A percentile compares a stretch with the other conserved stretches of the same genome.
Conservation (phyloP, 257 asterid species). For the Lycium barbarum region DNA sequence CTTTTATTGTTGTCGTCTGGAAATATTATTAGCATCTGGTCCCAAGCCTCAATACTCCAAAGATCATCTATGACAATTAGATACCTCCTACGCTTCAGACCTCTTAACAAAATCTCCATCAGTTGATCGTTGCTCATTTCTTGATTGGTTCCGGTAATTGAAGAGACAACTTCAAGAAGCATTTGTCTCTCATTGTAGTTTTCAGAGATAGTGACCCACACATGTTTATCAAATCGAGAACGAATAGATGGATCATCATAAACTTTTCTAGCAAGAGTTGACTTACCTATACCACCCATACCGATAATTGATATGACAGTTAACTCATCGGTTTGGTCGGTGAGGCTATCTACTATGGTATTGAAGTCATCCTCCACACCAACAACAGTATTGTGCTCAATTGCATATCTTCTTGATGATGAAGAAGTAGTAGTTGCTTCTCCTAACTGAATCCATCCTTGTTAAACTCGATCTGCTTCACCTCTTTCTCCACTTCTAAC, state of each 20-base stretch:
- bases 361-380: neutral
- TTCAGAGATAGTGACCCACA: neutral
- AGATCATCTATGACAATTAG: neutral
- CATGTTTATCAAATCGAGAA: neutral
- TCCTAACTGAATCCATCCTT: neutral
- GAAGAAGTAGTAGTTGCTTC: neutral
- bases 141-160: neutral
- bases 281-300: constrained; percentile 17
- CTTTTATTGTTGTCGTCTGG: neutral
- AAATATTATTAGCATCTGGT: neutral
- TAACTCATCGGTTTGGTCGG: neutral
- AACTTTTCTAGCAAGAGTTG: neutral
- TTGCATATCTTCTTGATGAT: neutral
- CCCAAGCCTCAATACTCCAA: neutral
- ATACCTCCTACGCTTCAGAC: neutral
- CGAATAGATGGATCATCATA: neutral
- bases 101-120: neutral
- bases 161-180: neutral
- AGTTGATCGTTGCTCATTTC: neutral
- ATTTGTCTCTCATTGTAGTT: neutral
- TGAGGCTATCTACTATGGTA: neutral
- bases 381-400: neutral
- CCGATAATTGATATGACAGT: neutral
- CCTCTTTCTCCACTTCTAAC: constrained; percentile 17
- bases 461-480: neutral